Conservation (phyloP, 495 filamentous ascomycete genomes). For the Glonium stellatum region DNA sequence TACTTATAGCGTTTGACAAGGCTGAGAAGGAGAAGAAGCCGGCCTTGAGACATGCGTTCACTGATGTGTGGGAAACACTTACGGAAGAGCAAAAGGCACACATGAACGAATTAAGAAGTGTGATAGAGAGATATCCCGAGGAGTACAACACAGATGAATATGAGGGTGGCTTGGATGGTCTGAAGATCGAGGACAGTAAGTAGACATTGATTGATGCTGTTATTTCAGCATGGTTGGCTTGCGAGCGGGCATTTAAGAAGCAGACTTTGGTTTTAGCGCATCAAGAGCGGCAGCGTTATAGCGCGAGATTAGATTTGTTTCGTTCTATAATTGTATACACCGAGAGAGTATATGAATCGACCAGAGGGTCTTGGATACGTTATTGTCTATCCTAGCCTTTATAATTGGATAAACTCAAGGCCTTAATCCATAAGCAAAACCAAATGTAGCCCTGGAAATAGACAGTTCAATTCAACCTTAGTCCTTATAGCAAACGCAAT, state of each 20-base stretch:
- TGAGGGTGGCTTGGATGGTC: conserved; percentile 43
- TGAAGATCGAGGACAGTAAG: conserved; percentile 5
- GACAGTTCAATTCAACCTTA: neutral
- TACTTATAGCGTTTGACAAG: conserved; percentile 75
- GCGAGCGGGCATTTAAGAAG: neutral
- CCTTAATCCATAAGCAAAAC: too few relatives aligned
- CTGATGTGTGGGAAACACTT: conserved; percentile 79
- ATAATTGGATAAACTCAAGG: too few relatives aligned
- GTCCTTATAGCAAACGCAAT: neutral
- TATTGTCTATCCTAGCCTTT: too few relatives aligned
- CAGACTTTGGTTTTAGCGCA: neutral
- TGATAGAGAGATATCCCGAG: conserved; percentile 79
- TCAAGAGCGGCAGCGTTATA: neutral
- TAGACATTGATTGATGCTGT: neutral
- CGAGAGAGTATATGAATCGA: too few relatives aligned
- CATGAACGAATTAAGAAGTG: conserved; percentile 65
- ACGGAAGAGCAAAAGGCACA: conserved; percentile 76
- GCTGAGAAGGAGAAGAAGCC: conserved; percentile 91
- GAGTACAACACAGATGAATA: conserved; percentile 83
- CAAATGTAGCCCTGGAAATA: neutral
- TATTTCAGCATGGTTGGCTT: neutral
- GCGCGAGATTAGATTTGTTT: too few relatives aligned
- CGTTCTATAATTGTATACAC: too few relatives aligned
- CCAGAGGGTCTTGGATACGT: too few relatives aligned
- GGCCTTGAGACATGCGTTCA: conserved; percentile 67